Evolutionary conservation across 2,329 filamentous ascomycete species (phyloP), one percentile per base, ranked within the genome.

Genomic region (Bimuria novae-zelandiae): DNA sequence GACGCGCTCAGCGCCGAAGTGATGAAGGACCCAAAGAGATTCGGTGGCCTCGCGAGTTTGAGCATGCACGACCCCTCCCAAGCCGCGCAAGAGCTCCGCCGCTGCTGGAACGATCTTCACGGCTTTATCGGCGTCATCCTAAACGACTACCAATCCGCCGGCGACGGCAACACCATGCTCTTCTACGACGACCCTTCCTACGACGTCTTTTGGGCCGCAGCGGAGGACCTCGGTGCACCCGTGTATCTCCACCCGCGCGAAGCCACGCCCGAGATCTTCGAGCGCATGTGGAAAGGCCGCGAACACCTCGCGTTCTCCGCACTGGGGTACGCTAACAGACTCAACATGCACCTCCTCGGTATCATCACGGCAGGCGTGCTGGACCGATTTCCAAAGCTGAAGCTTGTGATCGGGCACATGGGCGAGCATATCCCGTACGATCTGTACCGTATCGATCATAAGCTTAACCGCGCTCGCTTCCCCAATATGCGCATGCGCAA

Each of bases 231-330:
- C 0, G 81, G 86, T 51, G 84, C 86, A 0, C 84, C 85, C 0
- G 78, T 88, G 43, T 88, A 88, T 62, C 76, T 88, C 1, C 85
- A 88, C 67, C 85, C 84, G 0, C 76, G 81, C 42, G 80, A 81
- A 57, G 82, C 85, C 1, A 60, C 62, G 5, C 83, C 82, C 11
- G 77, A 76, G 23, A 78, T 84, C 52, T 75, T 82, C 58, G 81
- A 85, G 4, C 82, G 82, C 63, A 77, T 85, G 21, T 87, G 80
- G 77, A 80, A 79, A 1, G 77, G 84, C 60, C 77, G 83, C 25
- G 80, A 80, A 63, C 86, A 80, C 76, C 78, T 87, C 30, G 71
- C 85, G 36, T 84, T 84, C 0, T 57, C 57, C 14, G 59, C 62
- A 3, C 56, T 65, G 14, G 56, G 59, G 11, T 65, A 62, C 47